Evolutionary conservation across 1,284 basidiomycete species (phyloP).

Genomic region (Phellopilus nigrolimitatus): DNA sequence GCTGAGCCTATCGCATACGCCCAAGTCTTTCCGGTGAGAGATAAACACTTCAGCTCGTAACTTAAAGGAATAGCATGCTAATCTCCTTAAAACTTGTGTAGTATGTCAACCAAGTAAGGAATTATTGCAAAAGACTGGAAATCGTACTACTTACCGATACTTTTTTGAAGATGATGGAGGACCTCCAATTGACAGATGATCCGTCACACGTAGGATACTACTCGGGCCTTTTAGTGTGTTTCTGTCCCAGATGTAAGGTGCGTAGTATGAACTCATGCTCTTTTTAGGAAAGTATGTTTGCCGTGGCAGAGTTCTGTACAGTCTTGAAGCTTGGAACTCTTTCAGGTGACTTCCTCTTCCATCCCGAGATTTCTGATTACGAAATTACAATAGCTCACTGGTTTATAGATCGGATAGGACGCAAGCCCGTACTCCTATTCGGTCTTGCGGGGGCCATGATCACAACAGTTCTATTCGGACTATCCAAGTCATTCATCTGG

Average conservation of each 20-base stretch:
- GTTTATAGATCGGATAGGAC: constrained; percentile 25
- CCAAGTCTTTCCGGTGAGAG: constrained; percentile 18
- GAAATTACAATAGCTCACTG: background rate
- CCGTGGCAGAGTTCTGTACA: constrained; percentile 26
- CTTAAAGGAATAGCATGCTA: background rate
- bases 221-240: constrained; percentile 25
- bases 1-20: constrained; percentile 28
- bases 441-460: constrained; percentile 28
- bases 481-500: constrained; percentile 26
- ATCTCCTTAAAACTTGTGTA: background rate
- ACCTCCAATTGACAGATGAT: constrained; percentile 23
- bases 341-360: constrained; percentile 19
- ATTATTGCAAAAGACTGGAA: background rate
- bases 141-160: background rate
- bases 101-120: constrained; percentile 14
- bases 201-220: constrained; percentile 27
- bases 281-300: constrained; percentile 26
- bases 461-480: constrained; percentile 26
- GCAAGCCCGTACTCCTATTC: constrained; percentile 28
- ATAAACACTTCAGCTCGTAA: background rate
- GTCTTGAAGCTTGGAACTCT: constrained; percentile 25
- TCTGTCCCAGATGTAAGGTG: background rate
- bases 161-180: constrained; percentile 24
- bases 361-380: background rate
- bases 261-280: background rate